Percentiles rank a stretch among this genome's conserved stretches.
Conservation (phyloP, 2,329 filamentous ascomycete species). For the Madurella fahalii region DNA sequence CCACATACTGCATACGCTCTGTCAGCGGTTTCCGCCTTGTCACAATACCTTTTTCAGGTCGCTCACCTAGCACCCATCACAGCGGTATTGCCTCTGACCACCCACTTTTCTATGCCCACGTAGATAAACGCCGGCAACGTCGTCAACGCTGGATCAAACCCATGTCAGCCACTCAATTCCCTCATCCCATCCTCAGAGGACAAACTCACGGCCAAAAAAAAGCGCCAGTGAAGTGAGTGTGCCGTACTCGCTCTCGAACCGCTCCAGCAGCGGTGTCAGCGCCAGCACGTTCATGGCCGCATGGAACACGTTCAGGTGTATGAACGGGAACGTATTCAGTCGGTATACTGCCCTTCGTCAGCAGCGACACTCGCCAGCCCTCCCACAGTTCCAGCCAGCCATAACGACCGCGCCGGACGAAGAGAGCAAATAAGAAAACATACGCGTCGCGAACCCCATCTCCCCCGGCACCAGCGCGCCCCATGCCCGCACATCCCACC, state of each 20-base stretch:
- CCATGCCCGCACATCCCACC: slow-evolving; percentile 72
- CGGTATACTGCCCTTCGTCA: slow-evolving; percentile 66
- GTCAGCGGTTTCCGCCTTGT: slow-evolving; percentile 1
- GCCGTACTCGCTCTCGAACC: slow-evolving; percentile 89
- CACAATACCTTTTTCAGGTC: not conserved
- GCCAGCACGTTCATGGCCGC: slow-evolving; percentile 74
- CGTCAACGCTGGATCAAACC: slow-evolving; percentile 55
- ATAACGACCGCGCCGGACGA: not conserved
- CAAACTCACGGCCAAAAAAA: slow-evolving; percentile 82
- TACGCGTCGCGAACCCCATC: slow-evolving; percentile 67
- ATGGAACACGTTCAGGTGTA: slow-evolving; percentile 80
- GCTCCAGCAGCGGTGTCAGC: slow-evolving; percentile 81
- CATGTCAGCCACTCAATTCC: slow-evolving; percentile 4
- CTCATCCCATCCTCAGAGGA: not conserved
- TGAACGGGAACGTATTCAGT: slow-evolving; percentile 84
- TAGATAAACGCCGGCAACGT: slow-evolving; percentile 81
- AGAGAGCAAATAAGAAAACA: slow-evolving; percentile 20
- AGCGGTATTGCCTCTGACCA: slow-evolving; percentile 67
- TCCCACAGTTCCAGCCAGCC: no score
- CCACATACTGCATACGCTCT: slow-evolving; percentile 64
- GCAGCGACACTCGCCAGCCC: not conserved
- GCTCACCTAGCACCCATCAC: slow-evolving; percentile 81
- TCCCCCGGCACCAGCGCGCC: slow-evolving; percentile 74
- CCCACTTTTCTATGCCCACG: slow-evolving; percentile 68
- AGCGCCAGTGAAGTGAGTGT: slow-evolving; percentile 82